phyloP scores from a whole-genome alignment of 2,329 filamentous ascomycete genomes.

The Seiridium cupressi region DNA sequence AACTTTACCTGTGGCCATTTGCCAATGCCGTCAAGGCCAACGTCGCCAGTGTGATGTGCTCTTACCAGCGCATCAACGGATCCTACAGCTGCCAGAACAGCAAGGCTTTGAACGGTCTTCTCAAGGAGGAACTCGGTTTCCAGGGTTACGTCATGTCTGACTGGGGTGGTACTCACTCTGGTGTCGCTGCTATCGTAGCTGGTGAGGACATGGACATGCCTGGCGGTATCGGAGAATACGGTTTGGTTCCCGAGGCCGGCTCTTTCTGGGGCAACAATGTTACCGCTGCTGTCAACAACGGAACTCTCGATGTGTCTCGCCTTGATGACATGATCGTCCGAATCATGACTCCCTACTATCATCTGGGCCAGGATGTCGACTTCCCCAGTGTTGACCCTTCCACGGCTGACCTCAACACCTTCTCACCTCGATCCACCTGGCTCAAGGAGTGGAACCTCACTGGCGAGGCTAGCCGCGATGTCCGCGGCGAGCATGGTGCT shows the following conservation, averaged over 20 bases:
- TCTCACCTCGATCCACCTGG: slow-evolving; percentile 47
- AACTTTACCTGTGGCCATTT: slow-evolving; percentile 78
- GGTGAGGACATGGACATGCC: slow-evolving; percentile 44
- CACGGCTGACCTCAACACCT: slow-evolving; percentile 44
- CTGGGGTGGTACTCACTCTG: slow-evolving; percentile 32
- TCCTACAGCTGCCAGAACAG: slow-evolving; percentile 80
- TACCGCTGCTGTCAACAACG: slow-evolving; percentile 18
- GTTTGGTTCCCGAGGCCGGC: slow-evolving; percentile 24
- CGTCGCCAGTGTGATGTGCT: slow-evolving; percentile 63
- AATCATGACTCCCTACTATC: slow-evolving; percentile 54
- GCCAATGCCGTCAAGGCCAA: slow-evolving; percentile 69
- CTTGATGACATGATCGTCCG: slow-evolving; percentile 48
- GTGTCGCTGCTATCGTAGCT: slow-evolving; percentile 33
- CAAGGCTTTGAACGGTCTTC: slow-evolving; percentile 35
- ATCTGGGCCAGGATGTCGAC: slow-evolving; percentile 45
- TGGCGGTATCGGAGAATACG: slow-evolving; percentile 26
- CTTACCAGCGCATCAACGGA: slow-evolving; percentile 78
- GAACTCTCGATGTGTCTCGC: slow-evolving; percentile 26
- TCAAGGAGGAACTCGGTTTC: slow-evolving; percentile 50
- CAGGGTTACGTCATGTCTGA: slow-evolving; percentile 43
- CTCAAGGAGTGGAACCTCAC: slow-evolving; percentile 39
- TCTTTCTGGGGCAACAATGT: slow-evolving; percentile 45
- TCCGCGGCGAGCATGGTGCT: slow-evolving; percentile 53
- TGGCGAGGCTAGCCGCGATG: slow-evolving; percentile 49
- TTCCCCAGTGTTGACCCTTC: slow-evolving; percentile 44